A percentile compares a stretch with the other conserved stretches of the same genome.
These are phyloP conservation scores for Hansenula lynferdii DNA, from an alignment of 1,139 yeast genomes.

Conservation along the genomic window DNA sequence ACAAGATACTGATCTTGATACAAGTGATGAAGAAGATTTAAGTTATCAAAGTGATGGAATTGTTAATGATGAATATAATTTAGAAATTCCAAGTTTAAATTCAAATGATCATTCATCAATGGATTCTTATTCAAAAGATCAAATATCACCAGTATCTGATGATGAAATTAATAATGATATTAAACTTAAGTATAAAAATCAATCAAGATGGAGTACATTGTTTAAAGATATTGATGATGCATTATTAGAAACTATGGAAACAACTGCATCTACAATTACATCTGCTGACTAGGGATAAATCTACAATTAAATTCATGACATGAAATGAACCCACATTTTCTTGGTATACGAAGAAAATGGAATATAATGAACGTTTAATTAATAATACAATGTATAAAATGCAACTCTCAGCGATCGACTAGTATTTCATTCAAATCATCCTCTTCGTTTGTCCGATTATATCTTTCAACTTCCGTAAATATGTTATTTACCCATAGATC, in stretches of 20 bases:
- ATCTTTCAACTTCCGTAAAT: constrained; percentile 59
- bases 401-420: not conserved
- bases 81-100: not conserved
- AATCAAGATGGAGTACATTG: constrained; percentile 16
- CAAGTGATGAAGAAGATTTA: not conserved
- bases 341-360: too few species aligned
- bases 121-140: not conserved
- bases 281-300: too few species aligned
- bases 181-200: not conserved
- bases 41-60: constrained; percentile 1
- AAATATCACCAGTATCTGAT: not conserved
- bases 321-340: too few species aligned
- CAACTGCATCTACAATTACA: not conserved
- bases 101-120: not conserved
- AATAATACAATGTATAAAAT: too few species aligned
- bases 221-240: constrained; percentile 20
- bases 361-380: too few species aligned
- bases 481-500: constrained; percentile 77
- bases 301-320: too few species aligned
- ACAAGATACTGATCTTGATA: not conserved
- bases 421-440: not conserved
- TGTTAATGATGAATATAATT: constrained; percentile 3
- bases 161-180: not conserved
- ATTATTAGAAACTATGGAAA: constrained; percentile 9
- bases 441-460: constrained; percentile 23